Base-by-base conservation (phyloP, 306 rosid genomes). In the Trifolium pratense region DNA sequence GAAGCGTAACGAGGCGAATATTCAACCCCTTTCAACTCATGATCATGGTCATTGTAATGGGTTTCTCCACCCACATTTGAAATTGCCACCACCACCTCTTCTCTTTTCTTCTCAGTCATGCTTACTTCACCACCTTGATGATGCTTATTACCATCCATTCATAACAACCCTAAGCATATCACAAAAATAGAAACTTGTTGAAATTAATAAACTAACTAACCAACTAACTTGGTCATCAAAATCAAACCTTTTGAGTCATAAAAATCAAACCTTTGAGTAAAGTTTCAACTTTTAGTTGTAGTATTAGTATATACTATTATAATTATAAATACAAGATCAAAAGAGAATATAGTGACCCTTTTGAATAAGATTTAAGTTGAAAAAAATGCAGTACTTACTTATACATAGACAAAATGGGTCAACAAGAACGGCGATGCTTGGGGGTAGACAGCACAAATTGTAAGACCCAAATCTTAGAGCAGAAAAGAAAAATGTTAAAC, bases 21-120 rank as follows among this genome's bases (percentile, higher is more conserved):
- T 29, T 29, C 32, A 29, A 29, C 6, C 6, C 32, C 67, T 70
- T 56, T 83, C 65, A 80, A 73, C 31, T 59, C 69, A 64, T 64
- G 12, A 20, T 21, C 63, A 23, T 12, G 18, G 3, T 63, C 84
- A 61, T 70, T 76, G 12, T 8, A 18, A 65, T 65, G 20, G 20
- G 59, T 78, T 34, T 77, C 89, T 52, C 72, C 81, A 60, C n/a
- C 52, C 3, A 40, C 61, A 42, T 80, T 83, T 31, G 80, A 75
- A 79, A 70, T 86, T 18, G 84, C 81, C 9, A 93, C 84, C 26
- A 81, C 79, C 57, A 93, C 89, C 68, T 89, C 87, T 71, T 89
- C 73, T 60, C 73, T 53, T 84, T 75, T 84, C 81, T 79, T 93
- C 84, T 80, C 91, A 32, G 76, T 18, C 88, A 84, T 83, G 87